Conservation (phyloP, 2,329 filamentous ascomycete genomes). For the Cadophora gregata region DNA sequence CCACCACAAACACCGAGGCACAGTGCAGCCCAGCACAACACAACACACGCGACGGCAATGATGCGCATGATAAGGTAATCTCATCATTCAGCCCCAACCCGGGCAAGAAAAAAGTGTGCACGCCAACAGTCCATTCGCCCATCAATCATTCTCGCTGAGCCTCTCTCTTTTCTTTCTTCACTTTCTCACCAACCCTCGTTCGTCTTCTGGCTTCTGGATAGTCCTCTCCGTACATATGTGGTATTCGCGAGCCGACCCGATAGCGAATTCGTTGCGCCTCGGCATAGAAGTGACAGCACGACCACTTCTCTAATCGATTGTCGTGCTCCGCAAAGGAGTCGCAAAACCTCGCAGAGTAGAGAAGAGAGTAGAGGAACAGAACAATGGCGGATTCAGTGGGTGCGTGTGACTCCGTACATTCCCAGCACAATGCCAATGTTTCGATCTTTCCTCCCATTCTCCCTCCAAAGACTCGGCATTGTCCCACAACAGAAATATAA, state of each 20-base stretch:
- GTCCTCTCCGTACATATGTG: background rate
- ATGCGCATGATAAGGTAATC: constrained; percentile 36
- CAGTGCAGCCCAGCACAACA: constrained; percentile 6
- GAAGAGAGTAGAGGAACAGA: constrained; percentile 37
- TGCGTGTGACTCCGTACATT: constrained; percentile 41
- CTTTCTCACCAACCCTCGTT: no score
- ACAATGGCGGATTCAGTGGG: constrained; percentile 63
- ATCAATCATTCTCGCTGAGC: background rate
- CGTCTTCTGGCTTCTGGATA: constrained; percentile 1
- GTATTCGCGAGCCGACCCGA: constrained; percentile 9
- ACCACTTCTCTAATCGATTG: constrained; percentile 4
- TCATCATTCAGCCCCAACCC: constrained; percentile 14
- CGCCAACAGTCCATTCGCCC: background rate
- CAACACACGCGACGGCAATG: constrained; percentile 28
- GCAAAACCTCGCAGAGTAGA: constrained; percentile 6
- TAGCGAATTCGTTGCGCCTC: constrained; percentile 8
- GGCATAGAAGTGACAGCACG: constrained; percentile 8
- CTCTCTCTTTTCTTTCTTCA: background rate
- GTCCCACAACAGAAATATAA: background rate
- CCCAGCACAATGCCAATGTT: background rate
- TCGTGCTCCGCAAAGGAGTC: background rate
- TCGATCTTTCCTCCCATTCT: background rate
- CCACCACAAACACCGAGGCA: constrained; percentile 26
- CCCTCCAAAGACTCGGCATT: background rate
- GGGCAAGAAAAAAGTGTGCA: constrained; percentile 9